Evolutionary conservation across 2,329 filamentous ascomycete genomes (phyloP).

Genomic region (Orbilia ellipsospora): DNA sequence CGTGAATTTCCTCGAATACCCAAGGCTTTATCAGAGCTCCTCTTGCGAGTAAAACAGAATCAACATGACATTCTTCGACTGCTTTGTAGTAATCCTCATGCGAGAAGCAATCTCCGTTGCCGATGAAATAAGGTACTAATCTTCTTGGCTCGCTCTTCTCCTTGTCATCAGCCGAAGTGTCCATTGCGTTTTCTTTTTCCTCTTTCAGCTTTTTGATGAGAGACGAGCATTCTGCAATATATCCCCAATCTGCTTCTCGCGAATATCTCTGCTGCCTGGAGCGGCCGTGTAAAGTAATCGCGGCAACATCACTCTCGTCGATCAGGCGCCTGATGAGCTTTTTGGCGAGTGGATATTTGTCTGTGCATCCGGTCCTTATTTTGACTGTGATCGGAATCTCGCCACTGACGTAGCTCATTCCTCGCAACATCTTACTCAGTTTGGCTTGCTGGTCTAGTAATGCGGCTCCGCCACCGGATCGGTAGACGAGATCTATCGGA

Average conservation of each 20-base stretch:
- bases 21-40: slow-evolving; percentile 97
- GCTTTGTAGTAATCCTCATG: slow-evolving; percentile 86
- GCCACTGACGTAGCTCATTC: slow-evolving; percentile 93
- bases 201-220: slow-evolving; percentile 83
- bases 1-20: slow-evolving; percentile 96
- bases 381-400: slow-evolving; percentile 94
- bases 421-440: slow-evolving; percentile 91
- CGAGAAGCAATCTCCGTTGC: slow-evolving; percentile 96
- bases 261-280: slow-evolving; percentile 96
- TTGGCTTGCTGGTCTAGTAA: slow-evolving; percentile 89
- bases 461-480: slow-evolving; percentile 87
- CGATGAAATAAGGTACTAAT: slow-evolving; percentile 76
- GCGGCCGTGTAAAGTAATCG: slow-evolving; percentile 93
- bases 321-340: slow-evolving; percentile 85
- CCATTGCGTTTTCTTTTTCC: slow-evolving; percentile 73
- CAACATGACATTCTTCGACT: slow-evolving; percentile 80
- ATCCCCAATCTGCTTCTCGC: slow-evolving; percentile 89
- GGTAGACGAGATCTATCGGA: slow-evolving; percentile 92
- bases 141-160: slow-evolving; percentile 63
- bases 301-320: slow-evolving; percentile 86
- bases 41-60: slow-evolving; percentile 96
- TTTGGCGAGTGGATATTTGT: slow-evolving; percentile 79
- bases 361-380: slow-evolving; percentile 89
- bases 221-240: slow-evolving; percentile 88
- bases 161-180: slow-evolving; percentile 77